phyloP scores from a whole-genome alignment of 768 basidiomycete species.

The Suillus cothurnatus region DNA sequence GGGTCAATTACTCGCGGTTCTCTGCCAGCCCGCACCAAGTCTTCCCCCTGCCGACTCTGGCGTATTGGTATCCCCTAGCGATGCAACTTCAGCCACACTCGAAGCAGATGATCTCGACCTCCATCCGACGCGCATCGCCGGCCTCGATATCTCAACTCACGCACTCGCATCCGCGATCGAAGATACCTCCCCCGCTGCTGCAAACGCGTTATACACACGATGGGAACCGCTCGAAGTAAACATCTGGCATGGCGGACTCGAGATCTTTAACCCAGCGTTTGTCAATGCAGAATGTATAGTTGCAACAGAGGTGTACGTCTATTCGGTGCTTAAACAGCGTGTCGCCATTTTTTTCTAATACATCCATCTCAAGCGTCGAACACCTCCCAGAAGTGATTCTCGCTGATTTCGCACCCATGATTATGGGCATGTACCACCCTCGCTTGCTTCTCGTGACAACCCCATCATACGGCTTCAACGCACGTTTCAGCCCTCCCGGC shows the following conservation, averaged over 20 bases:
- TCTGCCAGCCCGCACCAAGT: constrained; percentile 79
- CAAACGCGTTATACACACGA: constrained; percentile 41
- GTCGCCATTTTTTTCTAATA: constrained; percentile 1
- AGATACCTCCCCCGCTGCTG: constrained; percentile 44
- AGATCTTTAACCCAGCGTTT: constrained; percentile 67
- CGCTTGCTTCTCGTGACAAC: constrained; percentile 77
- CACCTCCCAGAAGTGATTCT: constrained; percentile 67
- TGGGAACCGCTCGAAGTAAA: constrained; percentile 72
- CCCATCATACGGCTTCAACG: constrained; percentile 83
- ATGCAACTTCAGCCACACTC: constrained; percentile 40
- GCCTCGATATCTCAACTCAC: constrained; percentile 62
- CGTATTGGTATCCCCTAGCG: constrained; percentile 25
- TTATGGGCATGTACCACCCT: constrained; percentile 82
- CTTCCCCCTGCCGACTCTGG: constrained; percentile 42
- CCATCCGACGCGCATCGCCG: constrained; percentile 57
- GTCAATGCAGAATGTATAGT: constrained; percentile 71
- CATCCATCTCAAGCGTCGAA: constrained; percentile 61
- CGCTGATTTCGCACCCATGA: constrained; percentile 61
- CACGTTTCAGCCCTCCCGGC: constrained; percentile 64
- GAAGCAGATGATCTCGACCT: constrained; percentile 40
- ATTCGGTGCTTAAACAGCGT: not conserved
- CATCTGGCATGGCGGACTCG: constrained; percentile 77
- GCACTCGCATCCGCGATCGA: constrained; percentile 59
- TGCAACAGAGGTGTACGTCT: constrained; percentile 76
- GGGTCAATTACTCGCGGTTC: constrained; percentile 67